phyloP scores from a whole-genome alignment of 306 rosid genomes.

The Coriaria nepalensis region DNA sequence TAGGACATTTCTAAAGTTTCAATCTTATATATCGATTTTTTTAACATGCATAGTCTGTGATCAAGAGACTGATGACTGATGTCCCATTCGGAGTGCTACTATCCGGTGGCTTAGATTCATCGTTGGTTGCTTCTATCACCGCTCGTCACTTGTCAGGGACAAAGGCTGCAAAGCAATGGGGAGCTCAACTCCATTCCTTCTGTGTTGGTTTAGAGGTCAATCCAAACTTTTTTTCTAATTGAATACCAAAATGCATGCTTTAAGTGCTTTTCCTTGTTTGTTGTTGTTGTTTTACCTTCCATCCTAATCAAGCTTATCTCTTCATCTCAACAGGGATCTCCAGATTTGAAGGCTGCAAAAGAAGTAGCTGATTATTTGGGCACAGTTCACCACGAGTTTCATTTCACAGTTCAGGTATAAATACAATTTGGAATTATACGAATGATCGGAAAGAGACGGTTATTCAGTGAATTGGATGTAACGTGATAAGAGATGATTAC shows the following conservation, averaged over 20 bases:
- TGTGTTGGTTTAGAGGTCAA: conserved; percentile 86
- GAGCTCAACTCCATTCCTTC: conserved; percentile 79
- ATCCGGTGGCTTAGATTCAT: conserved; percentile 88
- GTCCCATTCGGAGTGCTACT: conserved; percentile 94
- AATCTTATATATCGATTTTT: conserved; percentile 5
- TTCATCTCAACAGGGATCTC: conserved; percentile 62
- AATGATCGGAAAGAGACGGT: background rate
- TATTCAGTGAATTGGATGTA: no score
- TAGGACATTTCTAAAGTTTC: background rate
- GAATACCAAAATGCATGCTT: no score
- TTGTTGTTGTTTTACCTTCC: background rate
- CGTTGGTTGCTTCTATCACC: conserved; percentile 86
- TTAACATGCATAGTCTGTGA: conserved; percentile 51
- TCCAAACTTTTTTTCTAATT: background rate
- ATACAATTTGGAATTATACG: background rate
- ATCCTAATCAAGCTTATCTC: conserved; percentile 6
- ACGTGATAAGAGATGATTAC: no score
- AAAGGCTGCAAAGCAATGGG: conserved; percentile 88
- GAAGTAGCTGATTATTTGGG: conserved; percentile 91
- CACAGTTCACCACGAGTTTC: conserved; percentile 82
- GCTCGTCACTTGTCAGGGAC: conserved; percentile 77
- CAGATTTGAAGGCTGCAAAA: conserved; percentile 88
- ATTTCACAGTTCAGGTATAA: conserved; percentile 73
- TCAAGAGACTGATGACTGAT: conserved; percentile 93
- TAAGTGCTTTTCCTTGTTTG: background rate